Evolutionary conservation across 1,284 basidiomycete genomes (phyloP).

Genomic region (Thelephora terrestris): DNA sequence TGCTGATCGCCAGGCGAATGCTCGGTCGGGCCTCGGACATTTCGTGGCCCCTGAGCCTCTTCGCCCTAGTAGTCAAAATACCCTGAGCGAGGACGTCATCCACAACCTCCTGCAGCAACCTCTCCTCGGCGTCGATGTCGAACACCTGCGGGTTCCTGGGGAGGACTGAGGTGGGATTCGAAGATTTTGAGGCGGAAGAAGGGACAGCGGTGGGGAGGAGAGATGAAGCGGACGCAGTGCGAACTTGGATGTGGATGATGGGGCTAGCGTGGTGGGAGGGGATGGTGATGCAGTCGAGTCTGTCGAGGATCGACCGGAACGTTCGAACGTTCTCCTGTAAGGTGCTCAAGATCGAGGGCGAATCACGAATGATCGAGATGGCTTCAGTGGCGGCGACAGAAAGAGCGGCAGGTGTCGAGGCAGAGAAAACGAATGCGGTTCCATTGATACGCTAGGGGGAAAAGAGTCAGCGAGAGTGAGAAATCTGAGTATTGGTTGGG

Average conservation of each 20-base stretch:
- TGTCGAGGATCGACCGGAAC: slow-evolving; percentile 71
- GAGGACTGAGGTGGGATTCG: slow-evolving; percentile 34
- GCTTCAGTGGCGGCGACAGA: slow-evolving; percentile 82
- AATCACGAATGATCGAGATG: slow-evolving; percentile 66
- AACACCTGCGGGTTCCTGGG: slow-evolving; percentile 36
- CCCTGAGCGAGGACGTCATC: slow-evolving; percentile 74
- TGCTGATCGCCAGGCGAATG: slow-evolving; percentile 74
- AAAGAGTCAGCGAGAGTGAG: background rate
- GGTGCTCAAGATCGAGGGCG: slow-evolving; percentile 62
- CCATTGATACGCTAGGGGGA: slow-evolving; percentile 92
- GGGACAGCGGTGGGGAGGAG: slow-evolving; percentile 24
- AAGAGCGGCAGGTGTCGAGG: slow-evolving; percentile 86
- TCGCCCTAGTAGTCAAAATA: slow-evolving; percentile 75
- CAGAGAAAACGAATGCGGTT: slow-evolving; percentile 93
- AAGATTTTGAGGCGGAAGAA: slow-evolving; percentile 26
- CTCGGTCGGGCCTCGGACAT: slow-evolving; percentile 76
- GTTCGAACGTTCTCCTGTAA: slow-evolving; percentile 78
- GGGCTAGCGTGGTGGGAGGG: slow-evolving; percentile 82
- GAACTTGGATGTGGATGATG: slow-evolving; percentile 79
- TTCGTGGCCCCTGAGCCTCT: slow-evolving; percentile 77
- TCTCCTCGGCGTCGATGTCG: slow-evolving; percentile 67
- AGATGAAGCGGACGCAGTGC: slow-evolving; percentile 18
- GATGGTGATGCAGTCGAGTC: slow-evolving; percentile 72
- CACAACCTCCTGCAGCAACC: slow-evolving; percentile 77
- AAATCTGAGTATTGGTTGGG: too few relatives aligned